phyloP scores from a whole-genome alignment of 2,329 filamentous ascomycete genomes.

The Trichoderma guizhouense region DNA sequence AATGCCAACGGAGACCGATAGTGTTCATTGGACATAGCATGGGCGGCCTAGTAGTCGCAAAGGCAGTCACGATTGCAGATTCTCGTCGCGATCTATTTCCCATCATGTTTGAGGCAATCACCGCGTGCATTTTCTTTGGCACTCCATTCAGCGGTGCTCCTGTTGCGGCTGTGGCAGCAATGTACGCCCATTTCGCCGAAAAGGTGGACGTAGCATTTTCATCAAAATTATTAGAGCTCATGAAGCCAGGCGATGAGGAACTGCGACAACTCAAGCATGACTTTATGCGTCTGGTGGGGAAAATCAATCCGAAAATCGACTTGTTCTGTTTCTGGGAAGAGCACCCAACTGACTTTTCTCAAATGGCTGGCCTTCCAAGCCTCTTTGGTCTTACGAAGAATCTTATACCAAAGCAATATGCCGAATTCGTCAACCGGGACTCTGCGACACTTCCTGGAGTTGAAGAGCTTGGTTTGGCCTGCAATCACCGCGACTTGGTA shows the following conservation, averaged over 20 bases:
- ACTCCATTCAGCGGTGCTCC: slow-evolving; percentile 40
- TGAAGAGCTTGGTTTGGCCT: slow-evolving; percentile 34
- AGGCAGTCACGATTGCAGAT: slow-evolving; percentile 35
- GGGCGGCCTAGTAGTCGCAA: slow-evolving; percentile 43
- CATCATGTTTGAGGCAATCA: slow-evolving; percentile 40
- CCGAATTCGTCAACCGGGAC: slow-evolving; percentile 40
- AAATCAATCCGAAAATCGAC: slow-evolving; percentile 35
- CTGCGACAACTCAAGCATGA: slow-evolving; percentile 38
- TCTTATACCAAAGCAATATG: slow-evolving; percentile 32
- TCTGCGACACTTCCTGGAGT: slow-evolving; percentile 37
- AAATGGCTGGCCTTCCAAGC: slow-evolving; percentile 35
- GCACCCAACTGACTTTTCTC: slow-evolving; percentile 36
- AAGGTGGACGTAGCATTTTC: slow-evolving; percentile 31
- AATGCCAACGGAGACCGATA: slow-evolving; percentile 29
- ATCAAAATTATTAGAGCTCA: slow-evolving; percentile 39
- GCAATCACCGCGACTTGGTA: slow-evolving; percentile 40
- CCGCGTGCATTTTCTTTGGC: slow-evolving; percentile 40
- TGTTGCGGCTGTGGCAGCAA: slow-evolving; percentile 36
- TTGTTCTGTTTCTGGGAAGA: slow-evolving; percentile 41
- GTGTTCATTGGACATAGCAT: slow-evolving; percentile 44
- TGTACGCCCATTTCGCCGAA: slow-evolving; percentile 36
- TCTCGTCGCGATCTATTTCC: slow-evolving; percentile 35
- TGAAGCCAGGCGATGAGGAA: slow-evolving; percentile 39
- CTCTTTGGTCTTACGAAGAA: slow-evolving; percentile 19
- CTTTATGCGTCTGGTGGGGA: slow-evolving; percentile 36